phyloP scores from a whole-genome alignment of 2,329 filamentous ascomycete genomes.

The Metarhizium humberi region DNA sequence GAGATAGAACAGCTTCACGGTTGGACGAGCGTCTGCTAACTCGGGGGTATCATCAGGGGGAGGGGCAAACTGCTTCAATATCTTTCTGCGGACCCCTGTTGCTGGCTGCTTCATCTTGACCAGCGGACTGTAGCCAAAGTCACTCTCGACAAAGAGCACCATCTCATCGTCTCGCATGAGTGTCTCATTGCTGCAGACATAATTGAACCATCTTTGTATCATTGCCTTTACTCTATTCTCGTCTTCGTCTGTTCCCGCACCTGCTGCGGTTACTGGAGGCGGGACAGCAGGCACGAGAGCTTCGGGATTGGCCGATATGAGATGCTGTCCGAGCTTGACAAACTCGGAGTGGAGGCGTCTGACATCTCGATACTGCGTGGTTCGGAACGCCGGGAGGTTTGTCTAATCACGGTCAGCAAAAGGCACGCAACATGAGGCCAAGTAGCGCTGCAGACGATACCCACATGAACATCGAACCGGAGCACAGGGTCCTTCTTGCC shows the following conservation, averaged over 20 bases:
- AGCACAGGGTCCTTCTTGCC: conserved; percentile 94
- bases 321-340: conserved; percentile 86
- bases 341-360: conserved; percentile 94
- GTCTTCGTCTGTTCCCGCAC: conserved; percentile 92
- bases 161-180: conserved; percentile 95
- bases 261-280: conserved; percentile 86
- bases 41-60: conserved; percentile 96
- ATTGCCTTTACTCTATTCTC: conserved; percentile 80
- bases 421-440: neutral
- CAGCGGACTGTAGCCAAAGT: conserved; percentile 95
- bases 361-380: conserved; percentile 96
- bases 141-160: conserved; percentile 96
- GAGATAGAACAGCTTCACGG: conserved; percentile 93
- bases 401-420: conserved; percentile 48
- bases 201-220: conserved; percentile 92
- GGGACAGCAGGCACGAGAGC: conserved; percentile 90
- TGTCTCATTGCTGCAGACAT: conserved; percentile 83
- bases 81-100: conserved; percentile 87
- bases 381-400: conserved; percentile 95
- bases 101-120: conserved; percentile 94
- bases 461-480: conserved; percentile 91
- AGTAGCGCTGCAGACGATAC: conserved; percentile 4
- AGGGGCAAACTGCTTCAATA: conserved; percentile 96
- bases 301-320: conserved; percentile 96
- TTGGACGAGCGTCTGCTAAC: conserved; percentile 76